Conservation (phyloP, 805 yeast species). For the Barnettozyma botsteinii region DNA sequence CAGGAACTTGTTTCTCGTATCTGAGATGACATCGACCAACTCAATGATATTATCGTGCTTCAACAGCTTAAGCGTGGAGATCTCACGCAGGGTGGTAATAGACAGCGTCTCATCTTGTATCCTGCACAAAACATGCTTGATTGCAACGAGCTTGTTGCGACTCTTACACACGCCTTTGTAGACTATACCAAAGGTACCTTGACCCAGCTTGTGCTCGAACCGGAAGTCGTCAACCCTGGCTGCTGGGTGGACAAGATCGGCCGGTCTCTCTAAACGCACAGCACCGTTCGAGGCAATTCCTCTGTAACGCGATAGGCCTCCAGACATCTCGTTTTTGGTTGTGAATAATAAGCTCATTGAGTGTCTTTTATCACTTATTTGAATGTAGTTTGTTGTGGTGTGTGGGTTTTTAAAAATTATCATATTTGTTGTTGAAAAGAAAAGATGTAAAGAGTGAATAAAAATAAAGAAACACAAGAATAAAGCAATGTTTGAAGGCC, state of each 20-base stretch:
- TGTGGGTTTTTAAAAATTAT: too few relatives aligned
- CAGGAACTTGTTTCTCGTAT: slow-evolving; percentile 23
- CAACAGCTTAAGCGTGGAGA: slow-evolving; percentile 68
- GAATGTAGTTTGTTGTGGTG: neutral
- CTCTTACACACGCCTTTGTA: slow-evolving; percentile 51
- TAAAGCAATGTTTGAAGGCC: slow-evolving; percentile 16
- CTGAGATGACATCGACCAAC: slow-evolving; percentile 72
- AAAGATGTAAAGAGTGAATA: too few relatives aligned
- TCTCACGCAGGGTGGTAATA: slow-evolving; percentile 90
- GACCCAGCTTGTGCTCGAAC: slow-evolving; percentile 50
- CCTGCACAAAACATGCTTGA: slow-evolving; percentile 66
- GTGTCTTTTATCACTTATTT: neutral
- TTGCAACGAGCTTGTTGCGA: slow-evolving; percentile 58
- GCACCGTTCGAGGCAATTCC: neutral
- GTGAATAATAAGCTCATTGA: neutral
- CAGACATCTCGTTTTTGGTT: neutral
- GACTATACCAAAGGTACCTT: slow-evolving; percentile 89
- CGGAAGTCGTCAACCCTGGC: slow-evolving; percentile 27
- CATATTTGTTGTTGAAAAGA: too few relatives aligned
- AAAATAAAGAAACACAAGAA: slow-evolving; percentile 1
- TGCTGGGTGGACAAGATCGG: slow-evolving; percentile 7
- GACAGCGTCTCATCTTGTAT: slow-evolving; percentile 60
- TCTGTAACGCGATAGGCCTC: slow-evolving; percentile 3
- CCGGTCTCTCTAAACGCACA: neutral
- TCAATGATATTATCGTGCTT: slow-evolving; percentile 68